Conservation (phyloP, 768 basidiomycete genomes). For the Leccinum incarnatum region DNA sequence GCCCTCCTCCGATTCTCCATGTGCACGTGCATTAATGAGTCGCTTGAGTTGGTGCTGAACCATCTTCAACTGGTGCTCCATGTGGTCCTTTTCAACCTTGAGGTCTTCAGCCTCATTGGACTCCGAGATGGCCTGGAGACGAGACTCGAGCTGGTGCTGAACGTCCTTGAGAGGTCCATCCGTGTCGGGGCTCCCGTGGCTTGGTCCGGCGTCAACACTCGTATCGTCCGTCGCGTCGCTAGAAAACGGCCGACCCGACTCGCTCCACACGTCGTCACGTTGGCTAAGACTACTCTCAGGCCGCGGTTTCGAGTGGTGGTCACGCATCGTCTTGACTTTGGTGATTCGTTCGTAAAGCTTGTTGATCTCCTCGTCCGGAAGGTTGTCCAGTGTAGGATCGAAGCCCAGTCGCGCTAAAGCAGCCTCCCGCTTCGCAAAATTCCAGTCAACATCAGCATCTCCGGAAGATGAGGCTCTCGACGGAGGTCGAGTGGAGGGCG, state of each 20-base stretch:
- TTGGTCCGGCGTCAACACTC: constrained; percentile 66
- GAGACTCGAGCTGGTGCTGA: constrained; percentile 72
- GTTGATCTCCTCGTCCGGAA: constrained; percentile 94
- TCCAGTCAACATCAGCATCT: constrained; percentile 87
- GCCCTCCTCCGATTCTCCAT: constrained; percentile 70
- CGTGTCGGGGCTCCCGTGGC: constrained; percentile 61
- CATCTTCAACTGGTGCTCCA: constrained; percentile 83
- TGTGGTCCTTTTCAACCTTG: constrained; percentile 88
- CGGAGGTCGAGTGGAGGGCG: constrained; percentile 66
- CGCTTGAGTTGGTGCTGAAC: constrained; percentile 82
- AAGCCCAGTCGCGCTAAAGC: constrained; percentile 82
- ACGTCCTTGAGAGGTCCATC: constrained; percentile 65
- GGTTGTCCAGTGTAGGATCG: constrained; percentile 86
- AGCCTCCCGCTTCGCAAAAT: constrained; percentile 93
- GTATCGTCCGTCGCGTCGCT: constrained; percentile 89
- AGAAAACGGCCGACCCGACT: constrained; percentile 73
- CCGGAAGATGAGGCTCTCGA: constrained; percentile 70
- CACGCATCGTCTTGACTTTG: constrained; percentile 84
- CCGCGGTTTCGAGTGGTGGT: constrained; percentile 74
- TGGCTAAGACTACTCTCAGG: constrained; percentile 89
- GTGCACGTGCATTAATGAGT: constrained; percentile 69
- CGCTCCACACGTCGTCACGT: constrained; percentile 87
- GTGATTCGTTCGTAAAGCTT: constrained; percentile 93
- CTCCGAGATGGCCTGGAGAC: constrained; percentile 59
- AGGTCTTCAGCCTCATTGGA: constrained; percentile 80